Percentiles rank a stretch among this genome's conserved stretches.
These are phyloP conservation scores for Tetratostichococcus sp. DNA, from an alignment of 139 green algal species.

Conservation along the genomic window DNA sequence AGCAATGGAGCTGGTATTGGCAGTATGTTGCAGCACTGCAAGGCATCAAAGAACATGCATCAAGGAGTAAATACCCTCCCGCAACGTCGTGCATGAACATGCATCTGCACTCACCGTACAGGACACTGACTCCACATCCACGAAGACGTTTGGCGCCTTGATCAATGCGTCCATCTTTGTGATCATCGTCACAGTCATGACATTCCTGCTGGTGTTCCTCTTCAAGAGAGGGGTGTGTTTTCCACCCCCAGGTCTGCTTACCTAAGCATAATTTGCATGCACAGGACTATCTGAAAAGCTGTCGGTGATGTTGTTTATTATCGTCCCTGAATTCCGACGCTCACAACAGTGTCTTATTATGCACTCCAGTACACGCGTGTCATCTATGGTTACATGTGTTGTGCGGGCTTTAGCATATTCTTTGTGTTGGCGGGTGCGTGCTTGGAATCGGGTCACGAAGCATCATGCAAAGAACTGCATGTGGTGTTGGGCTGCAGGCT, in stretches of 20 bases:
- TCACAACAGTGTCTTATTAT: too few species aligned
- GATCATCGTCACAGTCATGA: constrained; percentile 75
- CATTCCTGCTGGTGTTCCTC: constrained; percentile 83
- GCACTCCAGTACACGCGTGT: constrained; percentile 74
- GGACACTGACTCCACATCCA: constrained; percentile 56
- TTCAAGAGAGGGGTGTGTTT: constrained; percentile 82
- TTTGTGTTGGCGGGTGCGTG: constrained; percentile 77
- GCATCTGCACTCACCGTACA: too few species aligned
- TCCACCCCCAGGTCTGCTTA: not conserved
- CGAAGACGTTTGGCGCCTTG: constrained; percentile 81
- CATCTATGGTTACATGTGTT: constrained; percentile 94
- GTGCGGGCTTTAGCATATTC: constrained; percentile 91
- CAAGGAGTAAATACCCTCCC: too few species aligned
- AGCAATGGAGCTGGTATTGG: too few species aligned
- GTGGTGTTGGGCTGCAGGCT: too few species aligned
- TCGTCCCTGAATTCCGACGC: too few species aligned
- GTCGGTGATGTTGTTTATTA: too few species aligned
- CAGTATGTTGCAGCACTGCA: not conserved
- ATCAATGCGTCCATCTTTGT: constrained; percentile 94
- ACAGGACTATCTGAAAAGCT: not conserved
- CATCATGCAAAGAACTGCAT: too few species aligned
- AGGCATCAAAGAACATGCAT: too few species aligned
- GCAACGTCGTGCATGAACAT: too few species aligned
- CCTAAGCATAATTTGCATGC: constrained; percentile 5
- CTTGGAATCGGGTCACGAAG: too few species aligned